Evolutionary conservation across 2,329 filamentous ascomycete species (phyloP).

Genomic region (Colletotrichum godetiae): DNA sequence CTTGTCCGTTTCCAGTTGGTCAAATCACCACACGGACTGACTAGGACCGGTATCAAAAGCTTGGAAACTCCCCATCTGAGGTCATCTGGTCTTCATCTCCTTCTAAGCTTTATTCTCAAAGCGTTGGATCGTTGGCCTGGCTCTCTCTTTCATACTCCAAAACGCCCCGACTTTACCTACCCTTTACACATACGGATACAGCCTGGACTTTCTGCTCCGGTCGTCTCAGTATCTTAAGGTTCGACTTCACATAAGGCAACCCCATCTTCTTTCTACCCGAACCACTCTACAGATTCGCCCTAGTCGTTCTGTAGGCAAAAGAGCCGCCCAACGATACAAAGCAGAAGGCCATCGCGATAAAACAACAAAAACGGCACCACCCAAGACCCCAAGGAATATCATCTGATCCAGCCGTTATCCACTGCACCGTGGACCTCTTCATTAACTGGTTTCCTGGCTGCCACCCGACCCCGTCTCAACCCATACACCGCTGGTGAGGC

Average conservation of each 20-base stretch:
- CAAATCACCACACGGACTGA: conserved; percentile 34
- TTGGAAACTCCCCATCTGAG: conserved; percentile 32
- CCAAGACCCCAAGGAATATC: conserved; percentile 12
- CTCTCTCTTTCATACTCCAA: conserved; percentile 3
- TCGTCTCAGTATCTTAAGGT: conserved; percentile 23
- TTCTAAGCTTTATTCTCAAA: conserved; percentile 18
- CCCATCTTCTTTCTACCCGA: conserved; percentile 12
- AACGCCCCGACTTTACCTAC: not conserved
- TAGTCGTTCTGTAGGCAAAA: conserved; percentile 24
- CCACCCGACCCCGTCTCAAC: not conserved
- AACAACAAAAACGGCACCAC: conserved; percentile 12
- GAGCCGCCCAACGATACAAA: conserved; percentile 28
- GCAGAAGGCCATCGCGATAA: conserved; percentile 17
- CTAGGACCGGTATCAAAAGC: conserved; percentile 31
- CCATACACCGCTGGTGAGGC: conserved; percentile 27
- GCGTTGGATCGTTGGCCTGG: conserved; percentile 13
- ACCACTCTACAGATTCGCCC: conserved; percentile 25
- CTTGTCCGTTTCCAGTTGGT: conserved; percentile 36
- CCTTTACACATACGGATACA: conserved; percentile 5
- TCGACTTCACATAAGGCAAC: conserved; percentile 32
- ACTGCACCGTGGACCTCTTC: conserved; percentile 26
- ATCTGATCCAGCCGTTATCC: conserved; percentile 29
- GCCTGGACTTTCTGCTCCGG: conserved; percentile 26
- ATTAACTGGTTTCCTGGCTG: conserved; percentile 8
- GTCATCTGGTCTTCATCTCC: conserved; percentile 18